A percentile compares a stretch with the other conserved stretches of the same genome.
phyloP scores from a whole-genome alignment of 2,329 filamentous ascomycete species.

The Epichloe baconii region DNA sequence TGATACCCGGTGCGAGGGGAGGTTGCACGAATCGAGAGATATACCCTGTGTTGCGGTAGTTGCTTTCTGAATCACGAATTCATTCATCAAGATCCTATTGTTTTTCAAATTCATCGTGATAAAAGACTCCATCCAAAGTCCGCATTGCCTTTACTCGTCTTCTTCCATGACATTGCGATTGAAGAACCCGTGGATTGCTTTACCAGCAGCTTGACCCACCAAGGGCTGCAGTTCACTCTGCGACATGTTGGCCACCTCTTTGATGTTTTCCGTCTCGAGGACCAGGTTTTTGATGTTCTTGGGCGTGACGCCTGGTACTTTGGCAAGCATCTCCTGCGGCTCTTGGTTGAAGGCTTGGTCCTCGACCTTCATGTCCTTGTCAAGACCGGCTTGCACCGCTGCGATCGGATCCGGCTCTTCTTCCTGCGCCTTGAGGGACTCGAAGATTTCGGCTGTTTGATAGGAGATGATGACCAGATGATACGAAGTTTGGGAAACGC shows the following conservation, averaged over 20 bases:
- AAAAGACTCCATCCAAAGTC: neutral
- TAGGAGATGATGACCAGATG: conserved; percentile 87
- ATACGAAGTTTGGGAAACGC: conserved; percentile 83
- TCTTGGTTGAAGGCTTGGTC: conserved; percentile 68
- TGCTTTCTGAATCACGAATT: neutral
- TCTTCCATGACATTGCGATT: conserved; percentile 47
- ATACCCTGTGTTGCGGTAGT: conserved; percentile 1
- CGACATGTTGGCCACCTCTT: conserved; percentile 78
- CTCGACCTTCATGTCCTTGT: conserved; percentile 39
- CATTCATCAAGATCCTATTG: conserved; percentile 6
- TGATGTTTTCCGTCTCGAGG: conserved; percentile 60
- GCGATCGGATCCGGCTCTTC: conserved; percentile 81
- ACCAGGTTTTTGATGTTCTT: conserved; percentile 65
- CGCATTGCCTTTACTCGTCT: conserved; percentile 16
- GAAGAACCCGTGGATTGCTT: conserved; percentile 71
- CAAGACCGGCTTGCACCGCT: conserved; percentile 71
- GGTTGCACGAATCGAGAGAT: conserved; percentile 1
- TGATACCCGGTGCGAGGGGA: neutral
- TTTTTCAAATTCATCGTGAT: neutral
- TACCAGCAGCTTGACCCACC: conserved; percentile 63
- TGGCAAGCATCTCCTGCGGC: conserved; percentile 80
- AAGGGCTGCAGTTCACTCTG: conserved; percentile 57
- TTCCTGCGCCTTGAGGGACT: conserved; percentile 79
- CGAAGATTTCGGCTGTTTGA: conserved; percentile 95
- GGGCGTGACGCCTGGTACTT: conserved; percentile 71